These are phyloP conservation scores for Maudiozyma barnettii DNA, from an alignment of 805 yeast genomes.

Conservation along the genomic window DNA sequence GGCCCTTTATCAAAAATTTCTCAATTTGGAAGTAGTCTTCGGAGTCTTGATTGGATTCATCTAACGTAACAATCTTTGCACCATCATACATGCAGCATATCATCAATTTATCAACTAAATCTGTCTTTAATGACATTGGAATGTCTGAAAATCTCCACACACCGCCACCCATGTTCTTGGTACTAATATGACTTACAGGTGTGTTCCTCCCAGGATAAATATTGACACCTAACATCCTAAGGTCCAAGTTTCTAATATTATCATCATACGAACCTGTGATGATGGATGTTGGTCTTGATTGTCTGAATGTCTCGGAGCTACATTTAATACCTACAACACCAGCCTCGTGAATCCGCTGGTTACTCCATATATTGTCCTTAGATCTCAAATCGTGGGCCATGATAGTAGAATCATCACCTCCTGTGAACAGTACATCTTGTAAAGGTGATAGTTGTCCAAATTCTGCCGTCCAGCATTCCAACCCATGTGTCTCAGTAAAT, in stretches of 20 bases:
- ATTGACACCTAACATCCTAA: slow-evolving; percentile 43
- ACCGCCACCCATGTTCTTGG: slow-evolving; percentile 72
- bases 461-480: slow-evolving; percentile 86
- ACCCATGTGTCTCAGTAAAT: slow-evolving; percentile 41
- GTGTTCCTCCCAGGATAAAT: slow-evolving; percentile 40
- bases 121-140: slow-evolving; percentile 21
- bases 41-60: slow-evolving; percentile 24
- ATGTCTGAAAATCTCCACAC: slow-evolving; percentile 85
- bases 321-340: slow-evolving; percentile 80
- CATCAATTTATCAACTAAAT: slow-evolving; percentile 40
- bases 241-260: slow-evolving; percentile 54
- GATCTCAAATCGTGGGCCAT: slow-evolving; percentile 62
- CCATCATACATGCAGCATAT: slow-evolving; percentile 96
- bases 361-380: slow-evolving; percentile 25
- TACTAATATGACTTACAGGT: slow-evolving; percentile 37
- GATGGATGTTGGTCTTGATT: slow-evolving; percentile 20
- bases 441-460: slow-evolving; percentile 51
- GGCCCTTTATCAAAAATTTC: slow-evolving; percentile 48
- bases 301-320: slow-evolving; percentile 20
- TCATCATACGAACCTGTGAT: slow-evolving; percentile 92
- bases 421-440: slow-evolving; percentile 57
- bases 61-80: slow-evolving; percentile 53
- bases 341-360: slow-evolving; percentile 66
- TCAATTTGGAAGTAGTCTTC: slow-evolving; percentile 26
- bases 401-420: slow-evolving; percentile 81